Percentiles rank a stretch among this genome's conserved stretches.
Conservation (phyloP, 2,329 filamentous ascomycete species). For the Aspergillus fructus region DNA sequence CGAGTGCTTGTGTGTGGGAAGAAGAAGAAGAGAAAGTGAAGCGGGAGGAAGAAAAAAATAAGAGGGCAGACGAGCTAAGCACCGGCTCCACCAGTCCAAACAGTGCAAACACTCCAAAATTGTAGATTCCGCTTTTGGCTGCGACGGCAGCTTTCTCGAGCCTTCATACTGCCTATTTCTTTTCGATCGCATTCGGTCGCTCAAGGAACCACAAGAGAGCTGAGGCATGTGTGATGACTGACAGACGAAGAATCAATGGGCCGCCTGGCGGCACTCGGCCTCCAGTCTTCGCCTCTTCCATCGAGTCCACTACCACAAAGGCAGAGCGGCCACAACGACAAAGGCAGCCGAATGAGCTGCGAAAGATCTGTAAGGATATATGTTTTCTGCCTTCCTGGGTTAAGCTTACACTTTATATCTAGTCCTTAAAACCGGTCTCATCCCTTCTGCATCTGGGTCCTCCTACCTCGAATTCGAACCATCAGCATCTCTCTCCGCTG, state of each 20-base stretch:
- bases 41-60: slow-evolving; percentile 16
- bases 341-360: slow-evolving; percentile 67
- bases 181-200: slow-evolving; percentile 7
- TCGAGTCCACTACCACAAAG: slow-evolving; percentile 48
- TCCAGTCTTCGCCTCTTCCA: slow-evolving; percentile 62
- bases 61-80: slow-evolving; percentile 19
- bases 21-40: slow-evolving; percentile 22
- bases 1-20: slow-evolving; percentile 13
- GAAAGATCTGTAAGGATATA: slow-evolving; percentile 74
- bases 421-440: slow-evolving; percentile 90
- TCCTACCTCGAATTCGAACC: slow-evolving; percentile 63
- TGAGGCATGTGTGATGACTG: slow-evolving; percentile 59
- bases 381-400: not conserved
- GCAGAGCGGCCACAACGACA: slow-evolving; percentile 53
- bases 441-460: slow-evolving; percentile 89
- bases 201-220: slow-evolving; percentile 7
- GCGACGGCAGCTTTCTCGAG: slow-evolving; percentile 11
- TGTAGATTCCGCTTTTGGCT: slow-evolving; percentile 36
- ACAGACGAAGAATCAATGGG: slow-evolving; percentile 87
- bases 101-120: slow-evolving; percentile 38
- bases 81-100: slow-evolving; percentile 31
- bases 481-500: slow-evolving; percentile 44
- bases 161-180: slow-evolving; percentile 4
- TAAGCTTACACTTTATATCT: slow-evolving; percentile 19
- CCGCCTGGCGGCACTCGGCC: slow-evolving; percentile 74